Evolutionary conservation across 495 filamentous ascomycete genomes (phyloP).

Genomic region (Lepidopterella palustris): DNA sequence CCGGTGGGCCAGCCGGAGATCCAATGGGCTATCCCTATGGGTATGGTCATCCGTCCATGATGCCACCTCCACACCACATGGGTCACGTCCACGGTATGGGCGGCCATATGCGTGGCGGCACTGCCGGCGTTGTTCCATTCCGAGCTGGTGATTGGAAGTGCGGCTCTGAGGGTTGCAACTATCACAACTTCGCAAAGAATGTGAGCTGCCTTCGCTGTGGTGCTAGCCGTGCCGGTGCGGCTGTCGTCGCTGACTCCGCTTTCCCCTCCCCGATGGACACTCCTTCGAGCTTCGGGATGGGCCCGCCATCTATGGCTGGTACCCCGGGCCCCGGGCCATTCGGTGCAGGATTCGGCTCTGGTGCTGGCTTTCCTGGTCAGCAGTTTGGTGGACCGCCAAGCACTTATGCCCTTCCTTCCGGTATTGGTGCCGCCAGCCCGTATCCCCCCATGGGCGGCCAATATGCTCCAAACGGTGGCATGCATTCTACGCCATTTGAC

Average conservation of each 20-base stretch:
- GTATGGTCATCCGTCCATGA: conserved; percentile 47
- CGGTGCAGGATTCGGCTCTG: conserved; percentile 64
- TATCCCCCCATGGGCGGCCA: conserved; percentile 76
- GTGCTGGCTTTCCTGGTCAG: conserved; percentile 68
- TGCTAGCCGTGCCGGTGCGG: conserved; percentile 85
- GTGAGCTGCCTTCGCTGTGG: conserved; percentile 95
- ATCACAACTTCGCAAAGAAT: conserved; percentile 99
- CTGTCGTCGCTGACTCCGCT: conserved; percentile 86
- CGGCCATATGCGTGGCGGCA: conserved; percentile 60
- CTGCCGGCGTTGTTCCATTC: conserved; percentile 89
- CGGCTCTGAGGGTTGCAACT: conserved; percentile 93
- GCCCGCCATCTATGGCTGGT: conserved; percentile 64
- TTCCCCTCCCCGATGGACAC: conserved; percentile 88
- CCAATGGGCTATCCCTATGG: conserved; percentile 75
- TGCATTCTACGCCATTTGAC: conserved; percentile 69
- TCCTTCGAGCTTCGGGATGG: conserved; percentile 69
- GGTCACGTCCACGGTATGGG: conserved; percentile 66
- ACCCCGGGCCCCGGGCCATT: conserved; percentile 82
- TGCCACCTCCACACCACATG: conserved; percentile 56
- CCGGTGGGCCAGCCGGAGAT: conserved; percentile 64
- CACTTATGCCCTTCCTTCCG: conserved; percentile 87
- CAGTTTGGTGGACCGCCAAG: conserved; percentile 83
- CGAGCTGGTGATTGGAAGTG: conserved; percentile 98
- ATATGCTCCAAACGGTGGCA: conserved; percentile 46
- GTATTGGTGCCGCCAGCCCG: conserved; percentile 69